phyloP scores from a whole-genome alignment of 2,329 filamentous ascomycete genomes.

The Pseudogymnoascus sp. region DNA sequence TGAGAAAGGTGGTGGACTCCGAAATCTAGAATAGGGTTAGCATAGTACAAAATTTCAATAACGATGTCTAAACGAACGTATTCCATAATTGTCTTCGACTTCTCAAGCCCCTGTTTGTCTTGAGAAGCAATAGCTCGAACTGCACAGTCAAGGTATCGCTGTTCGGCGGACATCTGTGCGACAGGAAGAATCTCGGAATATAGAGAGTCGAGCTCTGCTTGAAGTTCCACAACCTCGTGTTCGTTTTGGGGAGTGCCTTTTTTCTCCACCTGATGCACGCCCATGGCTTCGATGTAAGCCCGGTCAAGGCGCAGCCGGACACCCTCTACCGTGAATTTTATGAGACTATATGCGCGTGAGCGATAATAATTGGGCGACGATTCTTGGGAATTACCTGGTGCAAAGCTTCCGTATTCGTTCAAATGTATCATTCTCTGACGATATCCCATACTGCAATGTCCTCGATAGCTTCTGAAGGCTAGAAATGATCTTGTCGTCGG shows the following conservation, averaged over 20 bases:
- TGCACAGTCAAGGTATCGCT: constrained; percentile 57
- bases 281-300: constrained; percentile 43
- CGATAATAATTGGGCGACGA: background rate
- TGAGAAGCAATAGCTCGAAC: constrained; percentile 37
- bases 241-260: constrained; percentile 10
- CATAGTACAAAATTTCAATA: background rate
- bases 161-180: constrained; percentile 61
- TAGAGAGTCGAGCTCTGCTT: constrained; percentile 60
- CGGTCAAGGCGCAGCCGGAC: constrained; percentile 47
- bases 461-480: constrained; percentile 58
- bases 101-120: constrained; percentile 36
- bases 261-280: background rate
- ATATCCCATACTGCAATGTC: constrained; percentile 46
- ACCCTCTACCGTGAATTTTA: constrained; percentile 49
- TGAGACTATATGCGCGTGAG: constrained; percentile 34
- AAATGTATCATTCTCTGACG: constrained; percentile 44
- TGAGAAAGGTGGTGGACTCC: constrained; percentile 43
- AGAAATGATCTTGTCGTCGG: constrained; percentile 57
- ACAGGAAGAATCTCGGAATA: constrained; percentile 62
- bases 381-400: constrained; percentile 36
- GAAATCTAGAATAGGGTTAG: constrained; percentile 35
- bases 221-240: constrained; percentile 42
- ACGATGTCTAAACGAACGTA: constrained; percentile 36
- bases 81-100: constrained; percentile 39
- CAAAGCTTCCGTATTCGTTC: constrained; percentile 50